Conservation (phyloP, 2,329 filamentous ascomycete genomes). For the Lachnellula subtilissima region DNA sequence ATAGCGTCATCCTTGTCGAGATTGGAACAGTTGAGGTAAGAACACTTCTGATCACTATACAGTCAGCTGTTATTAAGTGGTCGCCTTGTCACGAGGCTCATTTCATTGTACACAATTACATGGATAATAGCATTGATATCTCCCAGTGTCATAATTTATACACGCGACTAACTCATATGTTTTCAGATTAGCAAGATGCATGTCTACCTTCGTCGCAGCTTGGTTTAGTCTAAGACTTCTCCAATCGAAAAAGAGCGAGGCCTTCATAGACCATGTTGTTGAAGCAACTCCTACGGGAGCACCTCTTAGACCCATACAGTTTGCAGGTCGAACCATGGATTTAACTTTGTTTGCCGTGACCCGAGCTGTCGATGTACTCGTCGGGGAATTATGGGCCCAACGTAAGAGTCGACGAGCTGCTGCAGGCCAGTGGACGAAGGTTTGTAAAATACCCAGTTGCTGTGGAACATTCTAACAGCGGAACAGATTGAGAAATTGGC, state of each 20-base stretch:
- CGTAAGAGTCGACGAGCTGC: slow-evolving; percentile 42
- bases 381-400: slow-evolving; percentile 60
- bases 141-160: slow-evolving; percentile 1
- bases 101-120: too few relatives aligned
- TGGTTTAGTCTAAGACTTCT: slow-evolving; percentile 54
- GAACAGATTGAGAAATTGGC: slow-evolving; percentile 34
- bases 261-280: slow-evolving; percentile 37
- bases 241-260: slow-evolving; percentile 48
- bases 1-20: slow-evolving; percentile 25
- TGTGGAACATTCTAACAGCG: slow-evolving; percentile 4
- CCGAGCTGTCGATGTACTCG: slow-evolving; percentile 66
- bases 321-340: slow-evolving; percentile 72
- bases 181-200: slow-evolving; percentile 49
- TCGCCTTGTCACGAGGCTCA: too few relatives aligned
- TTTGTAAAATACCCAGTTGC: slow-evolving; percentile 26
- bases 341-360: slow-evolving; percentile 73
- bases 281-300: slow-evolving; percentile 25
- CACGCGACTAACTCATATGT: background rate
- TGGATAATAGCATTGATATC: background rate
- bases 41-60: background rate
- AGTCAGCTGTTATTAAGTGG: too few relatives aligned
- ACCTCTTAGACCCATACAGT: slow-evolving; percentile 27
- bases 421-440: slow-evolving; percentile 43
- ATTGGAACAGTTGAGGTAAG: slow-evolving; percentile 24
- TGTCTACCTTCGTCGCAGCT: slow-evolving; percentile 53